These are phyloP conservation scores for Plenodomus biglobosus DNA, from an alignment of 2,329 filamentous ascomycete genomes.

Conservation along the genomic window DNA sequence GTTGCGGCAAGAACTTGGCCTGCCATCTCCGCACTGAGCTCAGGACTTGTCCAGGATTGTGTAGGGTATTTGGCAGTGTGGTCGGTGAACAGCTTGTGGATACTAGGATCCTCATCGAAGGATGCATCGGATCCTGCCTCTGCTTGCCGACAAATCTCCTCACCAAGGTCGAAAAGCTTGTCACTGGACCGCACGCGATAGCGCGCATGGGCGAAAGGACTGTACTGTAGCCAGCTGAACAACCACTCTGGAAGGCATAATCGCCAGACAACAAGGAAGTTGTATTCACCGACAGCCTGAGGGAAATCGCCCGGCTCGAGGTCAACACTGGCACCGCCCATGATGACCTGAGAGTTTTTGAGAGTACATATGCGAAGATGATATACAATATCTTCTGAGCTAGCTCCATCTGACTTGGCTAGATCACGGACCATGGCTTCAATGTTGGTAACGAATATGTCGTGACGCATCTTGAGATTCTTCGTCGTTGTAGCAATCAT, in stretches of 20 bases:
- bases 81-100: conserved; percentile 19
- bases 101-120: conserved; percentile 11
- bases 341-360: conserved; percentile 22
- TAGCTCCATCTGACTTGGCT: conserved; percentile 10
- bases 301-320: conserved; percentile 18
- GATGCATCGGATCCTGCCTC: neutral
- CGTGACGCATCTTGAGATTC: conserved; percentile 18
- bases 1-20: conserved; percentile 25
- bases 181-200: conserved; percentile 24
- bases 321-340: conserved; percentile 20
- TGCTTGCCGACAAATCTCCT: conserved; percentile 16
- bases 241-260: conserved; percentile 24
- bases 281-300: conserved; percentile 21
- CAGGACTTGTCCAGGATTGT: conserved; percentile 16
- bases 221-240: conserved; percentile 19
- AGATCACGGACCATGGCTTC: conserved; percentile 20
- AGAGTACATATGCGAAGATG: conserved; percentile 23
- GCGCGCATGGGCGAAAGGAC: conserved; percentile 15
- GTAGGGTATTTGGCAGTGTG: conserved; percentile 19
- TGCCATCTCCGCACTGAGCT: conserved; percentile 24
- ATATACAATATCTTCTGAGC: conserved; percentile 22
- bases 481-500: conserved; percentile 26
- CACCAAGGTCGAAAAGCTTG: conserved; percentile 20
- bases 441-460: conserved; percentile 15
- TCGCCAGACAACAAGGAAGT: conserved; percentile 24